phyloP scores from a whole-genome alignment of 2,329 filamentous ascomycete genomes.

The Cytospora paraplurivora region DNA sequence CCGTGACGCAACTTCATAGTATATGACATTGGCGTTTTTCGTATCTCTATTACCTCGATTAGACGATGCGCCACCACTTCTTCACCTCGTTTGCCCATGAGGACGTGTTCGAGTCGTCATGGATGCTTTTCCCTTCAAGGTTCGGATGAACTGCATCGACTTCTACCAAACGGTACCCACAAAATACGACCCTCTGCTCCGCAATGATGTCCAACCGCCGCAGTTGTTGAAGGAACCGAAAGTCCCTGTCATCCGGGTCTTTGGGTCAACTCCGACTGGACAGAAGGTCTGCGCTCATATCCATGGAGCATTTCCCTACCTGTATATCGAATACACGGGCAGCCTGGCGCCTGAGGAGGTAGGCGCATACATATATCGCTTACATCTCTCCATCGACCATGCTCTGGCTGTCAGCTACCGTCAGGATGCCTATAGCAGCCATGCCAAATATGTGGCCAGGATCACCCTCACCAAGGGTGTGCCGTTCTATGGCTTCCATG shows the following conservation, averaged over 20 bases:
- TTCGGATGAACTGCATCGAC: constrained; percentile 94
- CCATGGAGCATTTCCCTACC: constrained; percentile 92
- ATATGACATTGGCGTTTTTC: neutral
- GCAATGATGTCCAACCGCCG: constrained; percentile 61
- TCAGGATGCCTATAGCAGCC: constrained; percentile 69
- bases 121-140: constrained; percentile 71
- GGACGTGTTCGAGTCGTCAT: constrained; percentile 35
- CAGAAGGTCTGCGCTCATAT: constrained; percentile 96
- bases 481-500: constrained; percentile 94
- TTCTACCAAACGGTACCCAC: constrained; percentile 84
- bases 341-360: constrained; percentile 68
- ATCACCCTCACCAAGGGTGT: constrained; percentile 91
- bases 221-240: constrained; percentile 66
- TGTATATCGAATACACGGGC: constrained; percentile 86
- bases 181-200: constrained; percentile 77
- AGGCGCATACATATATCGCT: constrained; percentile 70
- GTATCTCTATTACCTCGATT: neutral
- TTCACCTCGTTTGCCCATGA: neutral
- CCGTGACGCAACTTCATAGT: neutral
- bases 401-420: constrained; percentile 85
- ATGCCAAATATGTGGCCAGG: constrained; percentile 76
- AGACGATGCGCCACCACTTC: constrained; percentile 14
- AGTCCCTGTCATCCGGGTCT: constrained; percentile 85
- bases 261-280: constrained; percentile 90
- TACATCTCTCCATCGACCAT: constrained; percentile 88